phyloP scores from a whole-genome alignment of 352 stramenopile genomes.

The Phytophthora tentaculata region DNA sequence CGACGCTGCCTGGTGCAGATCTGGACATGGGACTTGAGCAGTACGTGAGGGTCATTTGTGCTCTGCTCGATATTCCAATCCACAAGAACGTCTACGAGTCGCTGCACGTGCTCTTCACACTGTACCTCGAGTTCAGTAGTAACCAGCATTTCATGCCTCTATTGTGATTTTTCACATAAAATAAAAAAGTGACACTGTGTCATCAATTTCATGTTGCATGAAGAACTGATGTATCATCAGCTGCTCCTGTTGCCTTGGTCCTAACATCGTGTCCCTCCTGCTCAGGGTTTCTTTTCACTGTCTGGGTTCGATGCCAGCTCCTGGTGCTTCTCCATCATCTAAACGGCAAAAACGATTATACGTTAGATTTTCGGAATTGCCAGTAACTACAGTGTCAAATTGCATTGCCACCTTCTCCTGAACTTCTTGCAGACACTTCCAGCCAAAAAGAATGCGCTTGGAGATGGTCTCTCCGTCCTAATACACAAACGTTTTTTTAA shows the following conservation, averaged over 20 bases:
- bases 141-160: conserved; percentile 93
- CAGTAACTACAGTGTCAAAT: background rate
- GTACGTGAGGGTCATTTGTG: conserved; percentile 93
- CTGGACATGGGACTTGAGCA: conserved; percentile 94
- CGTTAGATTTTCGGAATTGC: background rate
- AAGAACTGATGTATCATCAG: background rate
- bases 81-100: conserved; percentile 95
- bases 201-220: background rate
- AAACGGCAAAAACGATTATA: conserved; percentile 4
- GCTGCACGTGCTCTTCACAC: conserved; percentile 95
- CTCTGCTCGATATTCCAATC: conserved; percentile 95
- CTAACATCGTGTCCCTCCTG: background rate
- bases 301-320: conserved; percentile 31
- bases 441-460: conserved; percentile 80
- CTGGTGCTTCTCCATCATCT: conserved; percentile 63
- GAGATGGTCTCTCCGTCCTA: conserved; percentile 80
- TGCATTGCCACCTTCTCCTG: conserved; percentile 62
- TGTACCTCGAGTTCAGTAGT: conserved; percentile 93
- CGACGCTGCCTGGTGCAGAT: conserved; percentile 72
- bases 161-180: conserved; percentile 28
- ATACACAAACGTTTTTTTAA: conserved; percentile 2
- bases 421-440: conserved; percentile 80
- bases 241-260: background rate
- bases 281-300: conserved; percentile 32
- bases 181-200: background rate